Evolutionary conservation across 768 basidiomycete species (phyloP).

Genomic region (Psilocybe cyanescens): DNA sequence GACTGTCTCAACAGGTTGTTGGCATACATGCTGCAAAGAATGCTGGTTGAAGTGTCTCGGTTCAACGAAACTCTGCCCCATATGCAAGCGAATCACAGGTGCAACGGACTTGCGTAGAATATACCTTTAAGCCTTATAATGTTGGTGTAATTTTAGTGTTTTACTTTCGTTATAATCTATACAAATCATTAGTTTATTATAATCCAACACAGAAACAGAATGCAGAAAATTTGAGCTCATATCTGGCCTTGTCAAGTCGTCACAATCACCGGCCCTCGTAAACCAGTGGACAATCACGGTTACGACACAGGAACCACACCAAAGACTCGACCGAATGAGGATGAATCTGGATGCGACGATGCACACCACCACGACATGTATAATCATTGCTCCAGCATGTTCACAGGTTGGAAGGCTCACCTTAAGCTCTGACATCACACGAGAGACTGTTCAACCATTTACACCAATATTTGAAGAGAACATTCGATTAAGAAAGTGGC

Average conservation of each 20-base stretch:
- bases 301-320: slow-evolving; percentile 39
- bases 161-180: slow-evolving; percentile 3
- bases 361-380: slow-evolving; percentile 68
- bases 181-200: slow-evolving; percentile 16
- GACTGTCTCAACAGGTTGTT: slow-evolving; percentile 82
- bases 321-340: slow-evolving; percentile 21
- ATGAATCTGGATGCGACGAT: slow-evolving; percentile 35
- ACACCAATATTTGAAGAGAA: background rate
- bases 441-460: background rate
- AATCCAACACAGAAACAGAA: slow-evolving; percentile 3
- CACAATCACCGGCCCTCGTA: slow-evolving; percentile 46
- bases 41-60: slow-evolving; percentile 88
- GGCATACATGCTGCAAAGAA: slow-evolving; percentile 84
- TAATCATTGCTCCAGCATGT: slow-evolving; percentile 51
- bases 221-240: slow-evolving; percentile 51
- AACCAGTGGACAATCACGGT: slow-evolving; percentile 54
- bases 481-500: slow-evolving; percentile 6
- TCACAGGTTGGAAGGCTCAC: slow-evolving; percentile 32
- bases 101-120: slow-evolving; percentile 77
- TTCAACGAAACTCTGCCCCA: slow-evolving; percentile 82
- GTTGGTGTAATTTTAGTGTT: slow-evolving; percentile 5
- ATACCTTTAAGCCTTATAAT: slow-evolving; percentile 54
- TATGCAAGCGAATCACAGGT: slow-evolving; percentile 84
- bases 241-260: slow-evolving; percentile 88
- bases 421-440: background rate